These are phyloP conservation scores for Vachellia pachyceras DNA, from an alignment of 306 rosid genomes.

Conservation along the genomic window DNA sequence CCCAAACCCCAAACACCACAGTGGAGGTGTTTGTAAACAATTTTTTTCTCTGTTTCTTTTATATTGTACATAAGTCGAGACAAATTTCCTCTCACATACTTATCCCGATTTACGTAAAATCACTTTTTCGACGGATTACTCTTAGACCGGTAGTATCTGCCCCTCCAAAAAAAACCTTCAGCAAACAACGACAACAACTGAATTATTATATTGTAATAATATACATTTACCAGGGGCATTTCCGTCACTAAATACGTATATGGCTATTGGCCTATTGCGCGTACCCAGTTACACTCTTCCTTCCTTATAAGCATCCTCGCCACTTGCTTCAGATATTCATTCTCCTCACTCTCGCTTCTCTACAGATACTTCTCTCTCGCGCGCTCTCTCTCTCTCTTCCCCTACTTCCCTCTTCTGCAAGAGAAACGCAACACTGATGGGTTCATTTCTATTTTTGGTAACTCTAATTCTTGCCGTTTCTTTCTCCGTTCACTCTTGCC, in stretches of 20 bases:
- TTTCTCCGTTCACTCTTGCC: conserved; percentile 53
- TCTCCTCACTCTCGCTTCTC: not conserved
- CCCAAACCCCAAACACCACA: not conserved
- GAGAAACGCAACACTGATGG: conserved; percentile 36
- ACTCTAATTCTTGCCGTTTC: conserved; percentile 36
- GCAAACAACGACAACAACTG: no score
- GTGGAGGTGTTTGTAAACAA: no score
- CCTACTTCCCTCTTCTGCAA: not conserved
- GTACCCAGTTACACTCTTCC: not conserved
- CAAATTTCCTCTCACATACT: no score
- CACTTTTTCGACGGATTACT: not conserved
- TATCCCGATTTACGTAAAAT: no score
- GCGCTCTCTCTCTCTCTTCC: not conserved
- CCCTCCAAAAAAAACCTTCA: no score
- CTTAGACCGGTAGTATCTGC: no score
- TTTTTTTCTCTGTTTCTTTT: no score
- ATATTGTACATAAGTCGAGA: no score
- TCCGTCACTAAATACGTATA: conserved; percentile 29
- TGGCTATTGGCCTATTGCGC: not conserved
- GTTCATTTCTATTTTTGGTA: conserved; percentile 28
- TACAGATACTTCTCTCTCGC: not conserved
- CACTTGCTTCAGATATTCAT: not conserved
- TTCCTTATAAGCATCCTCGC: not conserved
- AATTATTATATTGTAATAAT: conserved; percentile 15
- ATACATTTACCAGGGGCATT: conserved; percentile 3